Base-by-base conservation (phyloP, 164 flowering plant genomes). In the Berberis vulgaris region DNA sequence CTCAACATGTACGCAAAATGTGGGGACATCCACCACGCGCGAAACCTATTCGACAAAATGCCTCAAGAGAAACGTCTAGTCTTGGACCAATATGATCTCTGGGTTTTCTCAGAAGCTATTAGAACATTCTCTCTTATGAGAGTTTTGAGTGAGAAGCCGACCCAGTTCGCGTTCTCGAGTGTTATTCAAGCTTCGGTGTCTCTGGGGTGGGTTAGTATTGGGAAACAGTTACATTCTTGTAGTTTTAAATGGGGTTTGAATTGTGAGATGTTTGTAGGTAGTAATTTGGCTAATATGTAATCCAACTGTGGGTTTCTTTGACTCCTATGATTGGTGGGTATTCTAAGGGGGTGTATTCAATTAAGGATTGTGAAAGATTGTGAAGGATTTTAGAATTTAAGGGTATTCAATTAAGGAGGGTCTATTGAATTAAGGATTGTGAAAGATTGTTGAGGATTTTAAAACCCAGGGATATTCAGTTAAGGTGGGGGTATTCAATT, bases 41-140 rank as follows among this genome's bases (percentile, higher is more conserved):
- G 46, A 10, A 69, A 72, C 3, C 60, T 84, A 80, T 86, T 86
- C 76, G 86, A 80, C 65, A 59, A 62, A 74, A 82, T 86, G 91
- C 78, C 86, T 72, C 77, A 74, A 13, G 26, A 58, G 79, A 73
- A 86, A 81, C 65, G 9, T 82, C 8, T 80, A 83, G 60, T 78
- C 87, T 43, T 85, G 90, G 87, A 85, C 90, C 2, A 67, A 81
- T 2, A 64, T 85, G 76, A 80, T 83, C 7, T 66, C 83, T 67
- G 87, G 80, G 5, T 72, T 77, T 59, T 72, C 80, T 42, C 87
- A 81, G 72, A 82, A 47, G 73, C 81, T 41, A n/a, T 79, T 5
- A 41, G 9, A 26, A 57, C 73, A n/a, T 81, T 86, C 70, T 65
- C 60, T 43, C 7, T 41, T 11, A 82, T 86, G 88, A 58, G 82